Conservation (phyloP, 805 yeast genomes). For the Hanseniaspora valbyensis region DNA sequence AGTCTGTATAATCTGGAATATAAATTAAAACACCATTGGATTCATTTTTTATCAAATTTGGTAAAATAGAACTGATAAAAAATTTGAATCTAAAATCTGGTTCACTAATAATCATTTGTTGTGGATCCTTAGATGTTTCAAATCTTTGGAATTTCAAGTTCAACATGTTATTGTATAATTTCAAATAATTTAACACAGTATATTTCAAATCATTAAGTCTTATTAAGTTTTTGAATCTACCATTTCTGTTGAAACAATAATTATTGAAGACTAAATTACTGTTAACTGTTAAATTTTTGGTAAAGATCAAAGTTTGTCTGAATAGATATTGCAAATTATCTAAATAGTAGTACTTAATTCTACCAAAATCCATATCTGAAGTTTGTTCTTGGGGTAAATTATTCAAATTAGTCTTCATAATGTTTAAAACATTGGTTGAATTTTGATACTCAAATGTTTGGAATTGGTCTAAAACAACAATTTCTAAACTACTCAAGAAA, state of each 20-base stretch:
- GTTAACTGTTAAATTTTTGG: conserved; percentile 72
- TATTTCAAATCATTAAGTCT: conserved; percentile 37
- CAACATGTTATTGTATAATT: conserved; percentile 34
- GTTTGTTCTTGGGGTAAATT: conserved; percentile 67
- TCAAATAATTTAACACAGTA: conserved; percentile 42
- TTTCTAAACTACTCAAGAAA: conserved; percentile 79
- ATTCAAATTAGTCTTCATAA: conserved; percentile 59
- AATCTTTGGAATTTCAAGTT: conserved; percentile 63
- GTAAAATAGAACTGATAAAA: conserved; percentile 63
- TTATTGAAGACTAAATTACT: conserved; percentile 51
- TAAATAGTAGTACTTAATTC: conserved; percentile 86
- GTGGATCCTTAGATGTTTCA: conserved; percentile 26
- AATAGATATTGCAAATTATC: conserved; percentile 65
- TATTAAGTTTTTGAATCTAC: conserved; percentile 48
- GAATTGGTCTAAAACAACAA: conserved; percentile 68
- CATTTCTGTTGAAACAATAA: conserved; percentile 45
- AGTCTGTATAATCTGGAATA: conserved; percentile 81
- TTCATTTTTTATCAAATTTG: conserved; percentile 47
- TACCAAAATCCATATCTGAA: conserved; percentile 69
- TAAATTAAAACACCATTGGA: conserved; percentile 69
- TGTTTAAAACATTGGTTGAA: conserved; percentile 69
- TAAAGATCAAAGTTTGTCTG: conserved; percentile 67
- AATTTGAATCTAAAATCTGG: conserved; percentile 75
- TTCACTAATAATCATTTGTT: conserved; percentile 35
- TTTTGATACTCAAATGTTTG: conserved; percentile 85